Percentiles rank a stretch among this genome's conserved stretches.
These are phyloP conservation scores for Globisporangium perplexum DNA, from an alignment of 352 stramenopile genomes.

Conservation along the genomic window DNA sequence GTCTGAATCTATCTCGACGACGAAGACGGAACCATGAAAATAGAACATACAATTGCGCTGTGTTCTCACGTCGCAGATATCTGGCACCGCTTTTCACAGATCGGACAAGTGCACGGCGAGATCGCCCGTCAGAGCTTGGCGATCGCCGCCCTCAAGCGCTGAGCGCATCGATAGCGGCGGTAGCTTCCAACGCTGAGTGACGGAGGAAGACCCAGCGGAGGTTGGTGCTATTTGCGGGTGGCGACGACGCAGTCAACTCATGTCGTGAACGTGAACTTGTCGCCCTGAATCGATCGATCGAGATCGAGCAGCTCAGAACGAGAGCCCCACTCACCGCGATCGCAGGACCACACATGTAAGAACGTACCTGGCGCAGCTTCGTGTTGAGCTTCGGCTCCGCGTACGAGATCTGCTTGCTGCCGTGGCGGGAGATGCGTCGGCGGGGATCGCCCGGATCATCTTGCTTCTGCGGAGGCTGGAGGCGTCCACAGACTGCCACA, in stretches of 20 bases:
- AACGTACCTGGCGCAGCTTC: slow-evolving; percentile 68
- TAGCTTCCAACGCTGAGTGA: no score
- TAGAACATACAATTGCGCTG: slow-evolving; percentile 3
- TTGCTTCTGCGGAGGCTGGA: not conserved
- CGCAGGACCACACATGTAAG: not conserved
- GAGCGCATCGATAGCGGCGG: not conserved
- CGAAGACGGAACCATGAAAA: not conserved
- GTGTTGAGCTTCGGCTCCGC: slow-evolving; percentile 71
- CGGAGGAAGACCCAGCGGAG: not conserved
- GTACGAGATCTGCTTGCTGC: slow-evolving; percentile 44
- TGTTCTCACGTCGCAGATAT: slow-evolving; percentile 14
- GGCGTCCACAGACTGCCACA: slow-evolving; percentile 12
- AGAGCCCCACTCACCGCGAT: not conserved
- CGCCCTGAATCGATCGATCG: slow-evolving; percentile 28
- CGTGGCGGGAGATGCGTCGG: slow-evolving; percentile 21
- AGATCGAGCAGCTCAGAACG: not conserved
- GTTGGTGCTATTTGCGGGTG: not conserved
- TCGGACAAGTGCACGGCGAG: no score
- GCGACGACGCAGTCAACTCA: slow-evolving; percentile 15
- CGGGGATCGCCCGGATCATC: slow-evolving; percentile 11
- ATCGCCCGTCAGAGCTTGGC: no score
- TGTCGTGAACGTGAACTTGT: slow-evolving; percentile 75
- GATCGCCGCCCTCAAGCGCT: not conserved
- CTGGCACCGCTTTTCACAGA: not conserved
- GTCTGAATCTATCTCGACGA: slow-evolving; percentile 3